Evolutionary conservation across 2,329 filamentous ascomycete genomes (phyloP), one percentile per base, ranked within the genome.

Genomic region (Fusarium sp.): DNA sequence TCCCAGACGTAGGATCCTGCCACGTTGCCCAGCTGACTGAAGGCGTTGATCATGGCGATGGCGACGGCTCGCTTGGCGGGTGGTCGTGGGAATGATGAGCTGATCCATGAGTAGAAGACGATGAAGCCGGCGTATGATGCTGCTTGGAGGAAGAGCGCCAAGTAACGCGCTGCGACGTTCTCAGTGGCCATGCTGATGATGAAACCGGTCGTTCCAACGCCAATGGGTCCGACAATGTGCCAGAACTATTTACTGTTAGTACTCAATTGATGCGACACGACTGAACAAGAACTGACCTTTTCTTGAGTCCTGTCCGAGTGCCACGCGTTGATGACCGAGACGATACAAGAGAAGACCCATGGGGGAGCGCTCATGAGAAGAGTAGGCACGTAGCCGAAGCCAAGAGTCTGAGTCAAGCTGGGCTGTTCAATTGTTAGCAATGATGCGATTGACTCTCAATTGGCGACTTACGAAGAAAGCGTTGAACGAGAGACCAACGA

Each of bases 1-100:
- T 83, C 79, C 88, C 88, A 91, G 5, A 91, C 88, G 71, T 91
- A 91, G 0, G 84, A 86, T 4, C 88, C 88, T 0, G 88, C 88
- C 1, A 88, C 82, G 72, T 88, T 88, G 53, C 86, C 86, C 5
- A 88, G 80, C 78, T 87, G 86, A 39, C 82, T 83, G 77, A 86
- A 85, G 59, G 82, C 86, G 75, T 89, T 89, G 80, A 89, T 85
- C 75, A 89, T 82, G 57, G 87, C 87, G 43, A 89, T 86, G 21
- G 86, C 87, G 3, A 88, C 87, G 12, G 87, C 87, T 33, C 87
- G 85, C 81, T 89, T 89, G 5, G 87, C 87, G 0, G 86, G 87
- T 0, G 86, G 87, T 2, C 87, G 85, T 0, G 87, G 87, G 77
- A 87, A 86, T 0, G 84, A 86, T 0, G 84, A 85, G 52, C 82